Evolutionary conservation across 2,329 filamentous ascomycete species (phyloP).

Genomic region (Colletotrichum tofieldiae): DNA sequence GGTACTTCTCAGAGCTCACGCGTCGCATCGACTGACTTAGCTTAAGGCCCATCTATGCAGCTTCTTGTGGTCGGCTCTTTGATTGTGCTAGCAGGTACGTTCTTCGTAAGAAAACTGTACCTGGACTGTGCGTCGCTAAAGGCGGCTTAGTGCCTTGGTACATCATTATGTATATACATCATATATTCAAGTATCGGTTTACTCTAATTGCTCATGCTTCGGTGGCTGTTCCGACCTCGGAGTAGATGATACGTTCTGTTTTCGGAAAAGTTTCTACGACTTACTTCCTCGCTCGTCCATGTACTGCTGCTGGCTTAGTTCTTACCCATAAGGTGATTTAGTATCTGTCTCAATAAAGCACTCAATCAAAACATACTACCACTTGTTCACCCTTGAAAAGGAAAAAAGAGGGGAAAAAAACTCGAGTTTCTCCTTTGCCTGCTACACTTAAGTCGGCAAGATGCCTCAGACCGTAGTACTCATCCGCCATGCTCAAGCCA

Average conservation of each 20-base stretch:
- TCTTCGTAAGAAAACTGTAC: background rate
- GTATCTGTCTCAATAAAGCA: background rate
- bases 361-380: background rate
- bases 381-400: background rate
- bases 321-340: background rate
- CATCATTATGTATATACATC: background rate
- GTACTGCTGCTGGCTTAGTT: background rate
- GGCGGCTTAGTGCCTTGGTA: background rate
- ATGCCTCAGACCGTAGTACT: slow-evolving; percentile 80
- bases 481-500: slow-evolving; percentile 87
- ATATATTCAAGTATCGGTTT: too few relatives aligned
- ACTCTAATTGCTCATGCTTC: too few relatives aligned
- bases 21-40: background rate
- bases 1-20: background rate
- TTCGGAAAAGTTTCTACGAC: background rate
- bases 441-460: background rate
- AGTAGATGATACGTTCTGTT: background rate
- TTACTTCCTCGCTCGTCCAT: background rate
- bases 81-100: background rate
- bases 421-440: background rate
- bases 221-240: background rate
- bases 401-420: background rate
- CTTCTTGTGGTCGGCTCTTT: background rate
- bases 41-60: background rate
- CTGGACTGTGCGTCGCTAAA: background rate